A percentile compares a stretch with the other conserved stretches of the same genome.
Evolutionary conservation across 2,329 filamentous ascomycete genomes (phyloP).

Genomic region (Hypoxylon sp.): DNA sequence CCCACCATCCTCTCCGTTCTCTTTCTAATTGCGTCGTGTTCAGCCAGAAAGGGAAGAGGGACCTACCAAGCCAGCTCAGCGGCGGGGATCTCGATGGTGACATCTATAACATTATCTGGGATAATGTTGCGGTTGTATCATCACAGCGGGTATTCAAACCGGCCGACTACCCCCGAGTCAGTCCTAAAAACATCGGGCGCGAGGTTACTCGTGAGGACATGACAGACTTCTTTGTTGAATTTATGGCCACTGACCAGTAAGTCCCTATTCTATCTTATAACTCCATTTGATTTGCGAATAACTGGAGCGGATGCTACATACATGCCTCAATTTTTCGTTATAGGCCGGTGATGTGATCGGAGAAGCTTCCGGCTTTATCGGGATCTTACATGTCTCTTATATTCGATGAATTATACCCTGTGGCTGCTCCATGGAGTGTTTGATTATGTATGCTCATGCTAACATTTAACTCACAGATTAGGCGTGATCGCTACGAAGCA

Average conservation of each 20-base stretch:
- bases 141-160: slow-evolving; percentile 61
- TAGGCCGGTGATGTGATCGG: background rate
- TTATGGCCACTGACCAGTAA: slow-evolving; percentile 54
- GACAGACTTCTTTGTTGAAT: slow-evolving; percentile 81
- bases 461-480: slow-evolving; percentile 40
- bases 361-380: background rate
- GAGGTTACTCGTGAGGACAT: slow-evolving; percentile 76
- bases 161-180: slow-evolving; percentile 77
- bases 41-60: slow-evolving; percentile 77
- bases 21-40: slow-evolving; percentile 85
- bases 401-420: background rate
- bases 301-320: background rate
- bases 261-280: slow-evolving; percentile 10
- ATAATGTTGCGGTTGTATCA: slow-evolving; percentile 65
- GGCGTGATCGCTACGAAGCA: slow-evolving; percentile 74
- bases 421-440: background rate
- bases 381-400: background rate
- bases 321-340: background rate
- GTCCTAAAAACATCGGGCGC: slow-evolving; percentile 71
- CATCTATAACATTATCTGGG: slow-evolving; percentile 84
- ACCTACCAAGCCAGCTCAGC: slow-evolving; percentile 82
- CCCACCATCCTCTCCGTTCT: slow-evolving; percentile 70
- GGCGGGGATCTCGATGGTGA: slow-evolving; percentile 91
- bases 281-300: too few species aligned
- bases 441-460: slow-evolving; percentile 2